Percentiles rank a stretch among this genome's conserved stretches.
phyloP scores from a whole-genome alignment of 768 basidiomycete species.

The Tulasnella sp. region DNA sequence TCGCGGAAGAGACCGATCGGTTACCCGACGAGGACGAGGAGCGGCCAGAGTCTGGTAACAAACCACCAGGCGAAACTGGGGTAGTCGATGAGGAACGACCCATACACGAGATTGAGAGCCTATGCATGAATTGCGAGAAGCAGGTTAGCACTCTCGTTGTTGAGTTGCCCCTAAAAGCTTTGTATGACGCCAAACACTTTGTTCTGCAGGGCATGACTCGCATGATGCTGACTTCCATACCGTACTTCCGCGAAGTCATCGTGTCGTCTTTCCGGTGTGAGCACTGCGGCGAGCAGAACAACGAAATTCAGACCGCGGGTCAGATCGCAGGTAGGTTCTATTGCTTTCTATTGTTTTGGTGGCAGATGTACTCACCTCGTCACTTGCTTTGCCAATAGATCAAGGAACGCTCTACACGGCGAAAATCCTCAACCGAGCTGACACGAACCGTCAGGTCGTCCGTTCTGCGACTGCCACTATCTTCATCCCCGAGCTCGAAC shows the following conservation, averaged over 20 bases:
- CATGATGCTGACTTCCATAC: constrained; percentile 83
- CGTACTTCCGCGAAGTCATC: constrained; percentile 89
- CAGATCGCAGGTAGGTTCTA: constrained; percentile 57
- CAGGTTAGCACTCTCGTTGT: constrained; percentile 41
- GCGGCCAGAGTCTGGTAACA: constrained; percentile 14
- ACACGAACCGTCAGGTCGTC: constrained; percentile 88
- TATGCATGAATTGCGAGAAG: constrained; percentile 89
- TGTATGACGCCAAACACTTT: not conserved
- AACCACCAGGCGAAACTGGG: constrained; percentile 15
- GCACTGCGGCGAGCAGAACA: constrained; percentile 79
- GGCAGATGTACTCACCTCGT: not conserved
- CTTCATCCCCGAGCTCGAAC: constrained; percentile 71
- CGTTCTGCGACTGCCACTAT: constrained; percentile 76
- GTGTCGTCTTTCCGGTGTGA: constrained; percentile 96
- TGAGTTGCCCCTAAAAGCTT: not conserved
- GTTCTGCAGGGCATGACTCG: constrained; percentile 68
- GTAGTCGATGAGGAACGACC: constrained; percentile 47
- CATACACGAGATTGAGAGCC: constrained; percentile 73
- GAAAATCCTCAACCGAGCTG: constrained; percentile 54
- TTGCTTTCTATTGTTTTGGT: not conserved
- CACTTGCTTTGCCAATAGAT: constrained; percentile 39
- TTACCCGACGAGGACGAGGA: constrained; percentile 25
- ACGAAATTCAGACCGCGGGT: constrained; percentile 88
- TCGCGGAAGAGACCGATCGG: constrained; percentile 40
- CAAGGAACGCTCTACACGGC: constrained; percentile 74